A percentile compares a stretch with the other conserved stretches of the same genome.
Conservation (phyloP, 2,329 filamentous ascomycete genomes). For the Corniculantispora saksenae region DNA sequence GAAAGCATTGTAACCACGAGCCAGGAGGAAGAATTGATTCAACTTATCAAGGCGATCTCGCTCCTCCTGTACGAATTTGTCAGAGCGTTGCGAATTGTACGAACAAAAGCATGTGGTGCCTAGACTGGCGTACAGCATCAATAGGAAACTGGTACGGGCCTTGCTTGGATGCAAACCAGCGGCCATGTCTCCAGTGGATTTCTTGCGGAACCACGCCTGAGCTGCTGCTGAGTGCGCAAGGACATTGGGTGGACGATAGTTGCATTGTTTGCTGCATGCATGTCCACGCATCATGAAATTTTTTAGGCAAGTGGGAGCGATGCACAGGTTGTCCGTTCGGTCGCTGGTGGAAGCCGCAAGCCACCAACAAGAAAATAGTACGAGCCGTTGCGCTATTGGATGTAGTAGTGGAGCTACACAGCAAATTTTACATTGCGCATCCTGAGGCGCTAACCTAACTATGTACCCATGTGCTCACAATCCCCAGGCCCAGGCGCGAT, state of each 20-base stretch:
- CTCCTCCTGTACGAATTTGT: slow-evolving; percentile 56
- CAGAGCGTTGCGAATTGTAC: neutral
- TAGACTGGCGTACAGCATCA: neutral
- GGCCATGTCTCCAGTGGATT: neutral
- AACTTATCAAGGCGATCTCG: slow-evolving; percentile 79
- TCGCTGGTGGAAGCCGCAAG: neutral
- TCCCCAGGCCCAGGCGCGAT: neutral
- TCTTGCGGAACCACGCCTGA: neutral
- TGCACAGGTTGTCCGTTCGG: neutral
- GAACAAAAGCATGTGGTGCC: neutral
- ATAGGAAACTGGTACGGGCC: neutral
- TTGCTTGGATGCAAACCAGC: neutral
- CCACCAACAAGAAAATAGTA: neutral
- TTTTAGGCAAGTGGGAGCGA: neutral
- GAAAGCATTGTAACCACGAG: slow-evolving; percentile 49
- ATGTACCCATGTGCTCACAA: neutral
- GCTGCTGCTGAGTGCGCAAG: neutral
- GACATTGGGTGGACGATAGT: neutral
- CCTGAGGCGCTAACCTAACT: neutral
- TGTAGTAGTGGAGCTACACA: neutral
- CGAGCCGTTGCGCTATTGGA: neutral
- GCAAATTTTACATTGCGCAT: neutral
- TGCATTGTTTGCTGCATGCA: neutral
- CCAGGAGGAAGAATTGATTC: slow-evolving; percentile 74
- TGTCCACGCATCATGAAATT: neutral